A percentile compares a stretch with the other conserved stretches of the same genome.
phyloP scores from a whole-genome alignment of 2,329 filamentous ascomycete species.

The Colletotrichum destructivum region DNA sequence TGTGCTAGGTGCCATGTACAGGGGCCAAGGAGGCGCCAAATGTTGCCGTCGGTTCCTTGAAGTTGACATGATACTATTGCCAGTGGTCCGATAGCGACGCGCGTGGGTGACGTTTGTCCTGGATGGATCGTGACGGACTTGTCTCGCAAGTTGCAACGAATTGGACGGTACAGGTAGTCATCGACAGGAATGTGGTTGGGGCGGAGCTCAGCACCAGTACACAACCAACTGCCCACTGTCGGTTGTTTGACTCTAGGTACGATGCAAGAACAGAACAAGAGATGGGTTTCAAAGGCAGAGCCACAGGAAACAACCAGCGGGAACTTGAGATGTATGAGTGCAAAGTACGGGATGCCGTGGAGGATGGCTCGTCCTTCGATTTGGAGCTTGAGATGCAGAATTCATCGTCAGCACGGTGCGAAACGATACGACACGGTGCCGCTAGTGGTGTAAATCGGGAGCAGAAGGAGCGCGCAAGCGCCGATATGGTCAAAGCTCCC shows the following conservation, averaged over 20 bases:
- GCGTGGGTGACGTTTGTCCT: background rate
- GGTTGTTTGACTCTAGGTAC: background rate
- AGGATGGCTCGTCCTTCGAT: background rate
- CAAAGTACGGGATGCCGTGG: too few relatives aligned
- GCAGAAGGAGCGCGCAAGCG: background rate
- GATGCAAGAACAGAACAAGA: background rate
- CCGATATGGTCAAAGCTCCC: conserved; percentile 23
- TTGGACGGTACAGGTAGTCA: conserved; percentile 10
- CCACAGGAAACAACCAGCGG: background rate
- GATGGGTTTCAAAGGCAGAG: background rate
- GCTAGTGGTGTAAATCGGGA: background rate
- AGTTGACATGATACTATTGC: background rate
- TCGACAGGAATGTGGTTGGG: background rate
- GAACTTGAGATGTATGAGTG: background rate
- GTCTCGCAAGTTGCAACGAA: background rate
- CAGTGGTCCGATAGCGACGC: background rate
- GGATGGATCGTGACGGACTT: conserved; percentile 1
- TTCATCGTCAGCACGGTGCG: background rate
- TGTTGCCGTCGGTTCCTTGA: conserved; percentile 8
- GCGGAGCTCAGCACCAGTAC: background rate
- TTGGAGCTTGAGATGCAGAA: background rate
- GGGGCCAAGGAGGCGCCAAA: conserved; percentile 13
- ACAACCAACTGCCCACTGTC: background rate
- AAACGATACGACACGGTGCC: too few relatives aligned
- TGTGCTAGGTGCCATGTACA: background rate